Conservation (phyloP, 1,139 yeast species). For the Yamadazyma dushanensis region DNA sequence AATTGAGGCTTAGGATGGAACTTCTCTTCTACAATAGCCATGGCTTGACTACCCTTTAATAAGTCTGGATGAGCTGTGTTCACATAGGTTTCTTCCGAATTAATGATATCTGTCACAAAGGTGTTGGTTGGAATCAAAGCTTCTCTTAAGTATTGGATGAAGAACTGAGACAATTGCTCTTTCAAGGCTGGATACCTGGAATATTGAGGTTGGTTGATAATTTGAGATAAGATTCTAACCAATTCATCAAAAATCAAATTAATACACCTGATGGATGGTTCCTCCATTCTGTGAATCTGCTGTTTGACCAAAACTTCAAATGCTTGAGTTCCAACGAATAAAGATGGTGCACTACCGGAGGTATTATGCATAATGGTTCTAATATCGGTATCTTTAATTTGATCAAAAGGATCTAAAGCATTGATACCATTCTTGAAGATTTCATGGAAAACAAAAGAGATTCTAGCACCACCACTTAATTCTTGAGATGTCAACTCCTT, state of each 20-base stretch:
- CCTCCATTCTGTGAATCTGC: conserved; percentile 93
- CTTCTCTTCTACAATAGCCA: conserved; percentile 91
- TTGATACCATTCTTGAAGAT: conserved; percentile 89
- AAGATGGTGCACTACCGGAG: conserved; percentile 95
- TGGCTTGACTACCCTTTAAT: conserved; percentile 91
- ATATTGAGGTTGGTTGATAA: conserved; percentile 77
- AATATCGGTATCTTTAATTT: conserved; percentile 93
- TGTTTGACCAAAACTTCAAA: conserved; percentile 95
- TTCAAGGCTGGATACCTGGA: conserved; percentile 87
- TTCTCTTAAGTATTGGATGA: conserved; percentile 78
- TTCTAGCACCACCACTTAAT: conserved; percentile 96
- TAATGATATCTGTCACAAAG: conserved; percentile 80
- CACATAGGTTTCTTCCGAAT: conserved; percentile 87
- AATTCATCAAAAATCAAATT: conserved; percentile 91
- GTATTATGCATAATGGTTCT: conserved; percentile 98
- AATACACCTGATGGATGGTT: conserved; percentile 87
- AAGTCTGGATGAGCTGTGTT: conserved; percentile 98
- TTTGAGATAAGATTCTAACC: conserved; percentile 85
- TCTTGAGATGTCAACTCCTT: conserved; percentile 84
- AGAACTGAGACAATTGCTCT: conserved; percentile 79
- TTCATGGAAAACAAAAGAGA: conserved; percentile 96
- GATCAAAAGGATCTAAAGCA: conserved; percentile 95
- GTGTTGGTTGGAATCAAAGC: conserved; percentile 82
- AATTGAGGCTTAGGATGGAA: conserved; percentile 81
- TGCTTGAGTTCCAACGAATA: conserved; percentile 96